Percentiles rank a stretch among this genome's conserved stretches.
phyloP scores from a whole-genome alignment of 345 rosid species.

The Cardamine occulta region DNA sequence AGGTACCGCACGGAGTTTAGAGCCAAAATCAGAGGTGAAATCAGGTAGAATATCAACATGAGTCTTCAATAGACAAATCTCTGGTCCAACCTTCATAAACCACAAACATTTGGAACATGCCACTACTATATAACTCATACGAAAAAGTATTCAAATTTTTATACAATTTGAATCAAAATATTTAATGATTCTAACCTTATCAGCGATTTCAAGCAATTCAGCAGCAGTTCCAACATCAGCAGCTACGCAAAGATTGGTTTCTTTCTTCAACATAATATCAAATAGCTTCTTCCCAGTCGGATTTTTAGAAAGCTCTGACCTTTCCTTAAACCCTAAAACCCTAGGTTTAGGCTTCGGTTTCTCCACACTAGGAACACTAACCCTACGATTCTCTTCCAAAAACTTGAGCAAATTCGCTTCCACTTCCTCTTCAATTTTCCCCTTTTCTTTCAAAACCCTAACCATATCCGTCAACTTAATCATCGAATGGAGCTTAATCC shows the following conservation, averaged over 20 bases:
- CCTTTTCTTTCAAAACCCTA: conserved; percentile 78
- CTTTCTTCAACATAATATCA: conserved; percentile 83
- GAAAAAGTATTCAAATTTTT: neutral
- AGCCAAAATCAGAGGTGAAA: conserved; percentile 89
- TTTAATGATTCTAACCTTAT: conserved; percentile 53
- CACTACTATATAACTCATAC: neutral
- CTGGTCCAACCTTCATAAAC: conserved; percentile 83
- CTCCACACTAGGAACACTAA: conserved; percentile 62
- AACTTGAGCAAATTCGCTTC: conserved; percentile 66
- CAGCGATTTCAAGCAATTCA: conserved; percentile 86
- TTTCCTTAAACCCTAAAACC: conserved; percentile 63
- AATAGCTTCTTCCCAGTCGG: conserved; percentile 75
- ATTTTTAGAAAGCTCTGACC: conserved; percentile 72
- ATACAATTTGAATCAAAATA: neutral
- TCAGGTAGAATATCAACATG: conserved; percentile 97
- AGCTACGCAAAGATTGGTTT: conserved; percentile 90
- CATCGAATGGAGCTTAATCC: conserved; percentile 76
- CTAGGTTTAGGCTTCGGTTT: conserved; percentile 47
- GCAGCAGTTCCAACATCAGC: conserved; percentile 94
- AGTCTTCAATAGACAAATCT: conserved; percentile 91
- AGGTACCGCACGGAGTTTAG: conserved; percentile 77
- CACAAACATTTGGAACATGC: conserved; percentile 11
- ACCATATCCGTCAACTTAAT: conserved; percentile 83
- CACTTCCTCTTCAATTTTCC: conserved; percentile 68
- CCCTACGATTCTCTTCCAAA: conserved; percentile 76